Percentiles rank a stretch among this genome's conserved stretches.
Conservation (phyloP, 2,329 filamentous ascomycete genomes). For the Botrytis sinoallii region DNA sequence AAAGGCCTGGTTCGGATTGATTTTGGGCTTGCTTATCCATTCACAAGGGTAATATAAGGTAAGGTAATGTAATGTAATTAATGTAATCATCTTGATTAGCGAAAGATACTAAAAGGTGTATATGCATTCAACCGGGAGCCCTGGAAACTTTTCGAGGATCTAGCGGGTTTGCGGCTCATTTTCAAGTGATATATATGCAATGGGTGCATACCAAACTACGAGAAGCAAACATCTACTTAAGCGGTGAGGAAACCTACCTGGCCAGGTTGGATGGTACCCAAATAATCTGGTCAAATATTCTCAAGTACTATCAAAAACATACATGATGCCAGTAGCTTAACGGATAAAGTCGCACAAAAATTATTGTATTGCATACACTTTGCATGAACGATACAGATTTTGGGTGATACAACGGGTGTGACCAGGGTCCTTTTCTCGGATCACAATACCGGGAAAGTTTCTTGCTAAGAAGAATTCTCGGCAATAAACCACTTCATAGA, state of each 20-base stretch:
- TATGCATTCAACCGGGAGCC: slow-evolving; percentile 8
- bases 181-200: slow-evolving; percentile 14
- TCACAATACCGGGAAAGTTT: slow-evolving; percentile 13
- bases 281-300: slow-evolving; percentile 5
- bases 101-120: background rate
- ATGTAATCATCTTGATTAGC: slow-evolving; percentile 12
- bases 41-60: background rate
- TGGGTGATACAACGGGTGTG: slow-evolving; percentile 15
- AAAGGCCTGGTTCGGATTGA: slow-evolving; percentile 14
- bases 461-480: background rate
- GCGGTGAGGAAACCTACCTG: slow-evolving; percentile 13
- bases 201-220: background rate
- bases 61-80: background rate
- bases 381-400: slow-evolving; percentile 21
- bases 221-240: slow-evolving; percentile 6
- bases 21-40: slow-evolving; percentile 5
- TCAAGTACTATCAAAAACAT: slow-evolving; percentile 6
- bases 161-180: slow-evolving; percentile 6
- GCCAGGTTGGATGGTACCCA: slow-evolving; percentile 5
- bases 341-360: slow-evolving; percentile 17
- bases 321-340: slow-evolving; percentile 13
- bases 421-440: slow-evolving; percentile 14
- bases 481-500: slow-evolving; percentile 9
- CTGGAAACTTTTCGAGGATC: slow-evolving; percentile 11
- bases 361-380: slow-evolving; percentile 21